phyloP scores from a whole-genome alignment of 495 filamentous ascomycete species.

The Lepraria neglecta region DNA sequence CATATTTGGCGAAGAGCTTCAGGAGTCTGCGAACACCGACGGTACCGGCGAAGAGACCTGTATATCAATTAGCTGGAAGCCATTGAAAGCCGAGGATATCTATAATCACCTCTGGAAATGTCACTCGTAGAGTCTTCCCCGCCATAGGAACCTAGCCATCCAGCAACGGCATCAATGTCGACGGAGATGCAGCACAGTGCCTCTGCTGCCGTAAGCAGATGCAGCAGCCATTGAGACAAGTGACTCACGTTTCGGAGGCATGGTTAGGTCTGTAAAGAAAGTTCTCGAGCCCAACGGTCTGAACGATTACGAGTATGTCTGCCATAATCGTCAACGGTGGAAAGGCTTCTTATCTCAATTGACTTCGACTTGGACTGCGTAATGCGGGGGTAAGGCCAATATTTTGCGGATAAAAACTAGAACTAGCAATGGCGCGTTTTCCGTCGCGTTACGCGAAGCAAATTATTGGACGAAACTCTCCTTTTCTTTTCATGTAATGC shows the following conservation, averaged over 20 bases:
- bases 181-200: conserved; percentile 39
- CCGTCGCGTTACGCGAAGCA: background rate
- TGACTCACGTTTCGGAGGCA: conserved; percentile 15
- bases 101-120: conserved; percentile 50
- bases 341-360: conserved; percentile 14
- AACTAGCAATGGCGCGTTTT: background rate
- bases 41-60: conserved; percentile 66
- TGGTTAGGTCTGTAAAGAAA: background rate
- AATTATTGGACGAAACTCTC: background rate
- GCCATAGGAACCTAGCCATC: conserved; percentile 68
- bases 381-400: conserved; percentile 9
- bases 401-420: conserved; percentile 4
- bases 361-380: background rate
- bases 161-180: conserved; percentile 58
- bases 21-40: conserved; percentile 65
- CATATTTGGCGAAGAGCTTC: conserved; percentile 70
- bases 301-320: background rate
- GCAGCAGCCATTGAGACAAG: background rate
- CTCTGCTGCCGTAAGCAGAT: conserved; percentile 25
- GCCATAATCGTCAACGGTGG: conserved; percentile 5
- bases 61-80: conserved; percentile 14
- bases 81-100: background rate
- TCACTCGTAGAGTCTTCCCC: conserved; percentile 64
- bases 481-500: background rate
- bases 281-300: background rate